phyloP scores from a whole-genome alignment of 129 eudicot genomes.

The Pulicaria dysenterica region DNA sequence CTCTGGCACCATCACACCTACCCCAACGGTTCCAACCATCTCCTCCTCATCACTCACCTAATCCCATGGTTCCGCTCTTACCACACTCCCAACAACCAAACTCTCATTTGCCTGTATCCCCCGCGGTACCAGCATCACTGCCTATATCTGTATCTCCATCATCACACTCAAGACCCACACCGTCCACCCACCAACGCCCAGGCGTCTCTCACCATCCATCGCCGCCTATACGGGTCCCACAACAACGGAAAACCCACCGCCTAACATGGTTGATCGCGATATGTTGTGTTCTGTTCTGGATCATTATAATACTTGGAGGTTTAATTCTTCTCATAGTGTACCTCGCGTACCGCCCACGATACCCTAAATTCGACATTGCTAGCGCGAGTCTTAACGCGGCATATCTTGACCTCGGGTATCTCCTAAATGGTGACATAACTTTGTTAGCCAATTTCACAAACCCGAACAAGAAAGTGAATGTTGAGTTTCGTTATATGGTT shows the following conservation, averaged over 20 bases:
- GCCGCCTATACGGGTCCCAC: conserved; percentile 45
- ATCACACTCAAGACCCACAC: conserved; percentile 23
- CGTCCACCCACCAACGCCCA: background rate
- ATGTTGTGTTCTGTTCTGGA: conserved; percentile 81
- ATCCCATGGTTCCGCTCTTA: conserved; percentile 14
- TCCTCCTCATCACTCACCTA: conserved; percentile 17
- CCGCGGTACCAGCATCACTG: background rate
- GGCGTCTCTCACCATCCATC: conserved; percentile 23
- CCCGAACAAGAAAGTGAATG: conserved; percentile 71
- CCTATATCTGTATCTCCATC: background rate
- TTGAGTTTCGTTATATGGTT: conserved; percentile 59
- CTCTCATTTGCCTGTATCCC: conserved; percentile 24
- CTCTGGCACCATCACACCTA: conserved; percentile 20
- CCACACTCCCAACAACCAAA: conserved; percentile 30
- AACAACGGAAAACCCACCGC: conserved; percentile 46
- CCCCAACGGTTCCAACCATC: conserved; percentile 35
- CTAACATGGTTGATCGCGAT: conserved; percentile 66
- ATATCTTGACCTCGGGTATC: conserved; percentile 89
- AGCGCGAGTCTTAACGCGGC: conserved; percentile 73
- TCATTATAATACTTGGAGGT: conserved; percentile 71
- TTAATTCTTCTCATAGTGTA: conserved; percentile 70
- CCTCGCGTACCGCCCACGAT: conserved; percentile 63
- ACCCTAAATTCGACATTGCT: conserved; percentile 76
- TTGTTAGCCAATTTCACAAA: conserved; percentile 85
- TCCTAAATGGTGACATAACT: conserved; percentile 75